Base-by-base conservation (phyloP, 2,329 filamentous ascomycete species). In the Nectriaceae sp. region DNA sequence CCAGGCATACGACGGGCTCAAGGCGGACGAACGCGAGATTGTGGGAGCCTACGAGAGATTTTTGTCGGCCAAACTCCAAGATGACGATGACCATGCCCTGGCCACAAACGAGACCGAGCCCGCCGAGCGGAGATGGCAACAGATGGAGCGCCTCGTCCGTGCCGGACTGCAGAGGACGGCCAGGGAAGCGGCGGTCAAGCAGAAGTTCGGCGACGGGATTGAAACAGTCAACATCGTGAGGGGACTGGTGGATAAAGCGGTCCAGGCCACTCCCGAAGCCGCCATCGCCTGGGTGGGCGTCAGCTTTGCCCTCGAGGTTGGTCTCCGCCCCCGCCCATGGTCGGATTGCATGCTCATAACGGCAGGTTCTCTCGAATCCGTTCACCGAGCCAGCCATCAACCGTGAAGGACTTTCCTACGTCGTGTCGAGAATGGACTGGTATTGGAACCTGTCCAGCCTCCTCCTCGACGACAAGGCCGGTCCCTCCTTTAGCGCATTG, bases 211-310 rank as follows among this genome's bases (percentile, higher is more conserved):
- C 1, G 26, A 46, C 5, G 44, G 36, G 5, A 20, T 52, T 10
- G 22, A 48, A 22, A 38, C 36, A 3, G 22, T 45, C 4, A 3
- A 46, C 5, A 20, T 29, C 2, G 18, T 56, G 3, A 43, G 33
- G 42, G 46, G 31, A 24, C 19, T 47, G 11, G 36, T 55, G 11
- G 45, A 49, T 21, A 46, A 42, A 19, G 63, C 59, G 2, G 24
- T 72, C 5, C 51, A 66, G 41, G 53, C 52, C 15, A 49, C 58
- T 8, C 67, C 69, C 0, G 51, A 69, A 48, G 70, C 69, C 15
- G 64, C 68, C 5, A 44, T 72, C 36, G 61, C 69, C 8, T 74
- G 67, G 70, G 60, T 59, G 10, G 59, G 66, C 11, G 59, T 71
- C 19, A 68, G 59, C 47, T 46, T 71, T 42, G 57, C 42, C 4